phyloP scores from a whole-genome alignment of 306 rosid species.

The Lupinus albus region DNA sequence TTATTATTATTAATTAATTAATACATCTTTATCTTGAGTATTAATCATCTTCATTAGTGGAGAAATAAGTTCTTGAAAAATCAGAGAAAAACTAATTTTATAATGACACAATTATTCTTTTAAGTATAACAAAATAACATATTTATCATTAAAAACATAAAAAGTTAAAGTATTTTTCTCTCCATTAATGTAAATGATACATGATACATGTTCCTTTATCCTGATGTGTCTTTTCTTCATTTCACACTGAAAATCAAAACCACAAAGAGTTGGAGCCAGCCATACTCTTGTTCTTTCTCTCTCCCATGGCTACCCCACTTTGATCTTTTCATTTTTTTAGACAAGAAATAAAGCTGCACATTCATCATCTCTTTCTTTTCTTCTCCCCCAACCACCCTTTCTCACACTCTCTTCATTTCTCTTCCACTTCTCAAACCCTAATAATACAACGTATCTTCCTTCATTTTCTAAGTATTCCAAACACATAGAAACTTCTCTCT shows the following conservation, averaged over 20 bases:
- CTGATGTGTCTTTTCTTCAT: conserved; percentile 33
- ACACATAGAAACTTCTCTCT: neutral
- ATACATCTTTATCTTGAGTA: too few relatives aligned
- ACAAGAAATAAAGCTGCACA: conserved; percentile 46
- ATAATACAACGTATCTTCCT: neutral
- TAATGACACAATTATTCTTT: too few relatives aligned
- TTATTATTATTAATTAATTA: too few relatives aligned
- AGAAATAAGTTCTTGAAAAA: too few relatives aligned
- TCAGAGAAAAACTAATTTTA: too few relatives aligned
- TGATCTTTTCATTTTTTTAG: conserved; percentile 40
- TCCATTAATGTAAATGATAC: too few relatives aligned
- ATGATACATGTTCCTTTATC: too few relatives aligned
- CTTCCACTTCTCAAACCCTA: conserved; percentile 56
- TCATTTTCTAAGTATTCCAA: neutral
- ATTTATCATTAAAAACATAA: too few relatives aligned
- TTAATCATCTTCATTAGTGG: too few relatives aligned
- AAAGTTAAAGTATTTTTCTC: too few relatives aligned
- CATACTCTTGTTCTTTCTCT: conserved; percentile 4
- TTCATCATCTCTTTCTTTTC: conserved; percentile 39
- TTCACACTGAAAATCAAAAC: conserved; percentile 45
- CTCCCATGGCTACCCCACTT: conserved; percentile 61
- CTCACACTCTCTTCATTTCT: neutral
- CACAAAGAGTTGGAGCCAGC: conserved; percentile 45
- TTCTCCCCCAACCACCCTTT: neutral
- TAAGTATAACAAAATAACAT: too few relatives aligned